A percentile compares a stretch with the other conserved stretches of the same genome.
These are phyloP conservation scores for Emiliania huxleyi DNA, from an alignment of 78 protist species.

Conservation along the genomic window DNA sequence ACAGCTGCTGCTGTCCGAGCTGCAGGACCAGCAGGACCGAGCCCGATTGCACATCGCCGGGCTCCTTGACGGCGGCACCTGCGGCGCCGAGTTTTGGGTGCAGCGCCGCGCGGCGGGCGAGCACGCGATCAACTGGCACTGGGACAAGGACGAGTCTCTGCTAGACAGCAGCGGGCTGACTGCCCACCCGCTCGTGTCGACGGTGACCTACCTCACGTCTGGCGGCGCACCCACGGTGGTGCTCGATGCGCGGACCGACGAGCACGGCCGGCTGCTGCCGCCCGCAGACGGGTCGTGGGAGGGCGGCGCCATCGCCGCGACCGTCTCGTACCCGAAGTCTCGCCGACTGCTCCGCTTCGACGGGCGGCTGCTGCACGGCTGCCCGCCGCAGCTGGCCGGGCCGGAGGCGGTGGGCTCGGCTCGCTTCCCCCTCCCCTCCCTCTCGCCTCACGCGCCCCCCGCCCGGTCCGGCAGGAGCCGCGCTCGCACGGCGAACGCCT, in stretches of 20 bases:
- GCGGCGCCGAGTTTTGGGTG: background rate
- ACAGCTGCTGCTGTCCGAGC: background rate
- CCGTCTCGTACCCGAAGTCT: background rate
- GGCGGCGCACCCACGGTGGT: background rate
- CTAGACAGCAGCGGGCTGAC: background rate
- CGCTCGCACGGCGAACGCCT: background rate
- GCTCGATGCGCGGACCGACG: background rate
- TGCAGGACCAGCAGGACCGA: background rate
- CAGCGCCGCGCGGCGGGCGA: background rate
- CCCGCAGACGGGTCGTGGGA: too few species aligned
- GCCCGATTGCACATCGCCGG: background rate
- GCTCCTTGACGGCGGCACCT: background rate
- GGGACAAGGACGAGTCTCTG: background rate
- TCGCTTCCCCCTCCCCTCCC: too few species aligned
- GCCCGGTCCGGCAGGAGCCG: too few species aligned
- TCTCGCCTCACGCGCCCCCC: too few species aligned
- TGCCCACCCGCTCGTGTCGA: background rate
- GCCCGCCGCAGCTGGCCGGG: background rate
- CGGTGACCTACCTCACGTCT: background rate
- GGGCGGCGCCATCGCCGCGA: too few species aligned
- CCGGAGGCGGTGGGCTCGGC: too few species aligned
- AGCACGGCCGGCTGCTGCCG: too few species aligned
- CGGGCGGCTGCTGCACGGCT: background rate
- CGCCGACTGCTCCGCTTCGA: background rate
- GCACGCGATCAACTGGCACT: background rate